Evolutionary conservation across 371 early-diverging fungal species (phyloP), one percentile per base, ranked within the genome.

Genomic region (Caulochytrium protostelioides): DNA sequence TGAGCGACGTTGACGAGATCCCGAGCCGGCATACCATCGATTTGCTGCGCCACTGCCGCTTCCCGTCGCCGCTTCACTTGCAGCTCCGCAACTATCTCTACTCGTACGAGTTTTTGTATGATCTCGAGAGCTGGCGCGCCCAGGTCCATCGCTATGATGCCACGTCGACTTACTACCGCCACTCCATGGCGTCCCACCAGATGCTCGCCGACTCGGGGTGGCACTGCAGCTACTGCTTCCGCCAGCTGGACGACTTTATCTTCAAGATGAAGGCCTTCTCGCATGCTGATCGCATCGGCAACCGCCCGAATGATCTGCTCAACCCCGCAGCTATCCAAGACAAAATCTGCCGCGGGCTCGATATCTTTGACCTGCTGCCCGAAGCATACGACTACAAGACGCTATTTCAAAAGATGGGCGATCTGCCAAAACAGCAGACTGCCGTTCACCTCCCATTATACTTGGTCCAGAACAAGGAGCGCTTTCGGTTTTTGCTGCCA

Each of bases 141-240:
- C 52, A 55, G 41, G 44, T 55, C 12, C 48, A 50, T 15, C 45
- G 38, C 17, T 62, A 50, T 32, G 20, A 27, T 18, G 37, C 43
- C 16, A 50, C 35, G 17, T 21, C 30, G 1, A 47, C 56, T 5
- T 22, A 30, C 7, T 64, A 64, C 38, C 21, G 39, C 13, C 70
- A 62, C 39, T 31, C 46, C 10, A 49, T 50, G 21, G 36, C 44
- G 3, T 43, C 62, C 3, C 41, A 49, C 24, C 8, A 35, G 20
- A 41, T 63, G 21, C 46, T 70, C 28, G 47, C 57, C 7, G 71
- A 66, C 42, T 56, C 65, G 36, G 71, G 70, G 37, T 60, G 49
- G 49, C 42, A 48, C 34, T 55, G 54, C 39, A 37, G 44, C 4
- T 64, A 50, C 34, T 65, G 62, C 35, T 63, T 61, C 28, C 46